Evolutionary conservation across 106 monocot species (phyloP).

Genomic region (Apostasia ramifera): DNA sequence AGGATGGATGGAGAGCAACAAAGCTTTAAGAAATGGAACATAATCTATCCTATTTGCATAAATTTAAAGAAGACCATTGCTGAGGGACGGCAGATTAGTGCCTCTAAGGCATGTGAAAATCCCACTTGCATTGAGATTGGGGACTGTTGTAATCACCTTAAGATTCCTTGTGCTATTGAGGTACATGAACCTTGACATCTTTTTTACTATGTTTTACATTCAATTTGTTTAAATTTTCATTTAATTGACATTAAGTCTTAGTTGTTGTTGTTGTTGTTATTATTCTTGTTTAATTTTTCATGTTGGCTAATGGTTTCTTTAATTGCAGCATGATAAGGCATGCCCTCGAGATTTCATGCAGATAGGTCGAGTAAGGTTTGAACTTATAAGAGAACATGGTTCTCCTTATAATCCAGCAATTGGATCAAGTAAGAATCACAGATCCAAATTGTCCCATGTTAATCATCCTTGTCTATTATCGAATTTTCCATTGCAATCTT

Average conservation of each 20-base stretch:
- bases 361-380: conserved; percentile 78
- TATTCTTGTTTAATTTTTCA: neutral
- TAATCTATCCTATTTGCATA: conserved; percentile 59
- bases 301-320: neutral
- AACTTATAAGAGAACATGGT: conserved; percentile 74
- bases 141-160: conserved; percentile 76
- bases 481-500: no score
- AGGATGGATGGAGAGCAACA: conserved; percentile 6
- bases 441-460: no score
- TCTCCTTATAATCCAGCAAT: conserved; percentile 60
- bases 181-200: conserved; percentile 17
- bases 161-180: conserved; percentile 73
- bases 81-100: conserved; percentile 49
- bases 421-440: conserved; percentile 50
- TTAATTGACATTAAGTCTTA: no score
- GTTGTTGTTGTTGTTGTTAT: neutral
- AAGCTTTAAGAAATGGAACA: conserved; percentile 58
- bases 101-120: conserved; percentile 55
- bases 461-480: no score
- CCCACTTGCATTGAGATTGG: conserved; percentile 63
- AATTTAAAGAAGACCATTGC: conserved; percentile 76
- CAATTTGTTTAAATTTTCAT: no score
- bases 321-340: conserved; percentile 72
- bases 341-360: conserved; percentile 95
- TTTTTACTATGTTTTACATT: neutral